Conservation (phyloP, 352 stramenopile species). For the Globisporangium splendens region DNA sequence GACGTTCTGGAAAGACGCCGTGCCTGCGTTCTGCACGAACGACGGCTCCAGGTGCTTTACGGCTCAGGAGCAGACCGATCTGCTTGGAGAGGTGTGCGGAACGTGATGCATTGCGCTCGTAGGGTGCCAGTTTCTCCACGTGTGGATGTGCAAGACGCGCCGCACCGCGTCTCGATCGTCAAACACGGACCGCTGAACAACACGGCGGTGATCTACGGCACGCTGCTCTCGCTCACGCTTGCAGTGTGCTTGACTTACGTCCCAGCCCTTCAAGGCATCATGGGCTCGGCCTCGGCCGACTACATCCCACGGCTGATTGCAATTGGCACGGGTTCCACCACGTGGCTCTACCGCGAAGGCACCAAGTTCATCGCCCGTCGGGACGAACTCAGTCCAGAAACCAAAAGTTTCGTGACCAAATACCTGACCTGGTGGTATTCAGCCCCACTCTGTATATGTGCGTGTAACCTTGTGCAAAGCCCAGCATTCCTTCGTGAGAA, state of each 20-base stretch:
- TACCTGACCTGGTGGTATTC: too few species aligned
- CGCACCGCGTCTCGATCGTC: constrained; percentile 61
- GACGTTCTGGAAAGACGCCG: constrained; percentile 22
- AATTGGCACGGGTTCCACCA: too few species aligned
- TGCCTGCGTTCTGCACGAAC: constrained; percentile 21
- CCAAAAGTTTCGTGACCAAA: too few species aligned
- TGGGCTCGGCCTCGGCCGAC: constrained; percentile 27
- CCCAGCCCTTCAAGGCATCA: constrained; percentile 34
- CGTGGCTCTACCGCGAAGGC: too few species aligned
- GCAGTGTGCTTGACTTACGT: constrained; percentile 46
- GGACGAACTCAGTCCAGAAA: too few species aligned
- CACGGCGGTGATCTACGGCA: constrained; percentile 68
- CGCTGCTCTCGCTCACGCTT: constrained; percentile 32
- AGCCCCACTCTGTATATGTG: too few species aligned
- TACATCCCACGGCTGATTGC: constrained; percentile 16
- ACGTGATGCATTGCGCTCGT: constrained; percentile 73
- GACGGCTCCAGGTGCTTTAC: constrained; percentile 26
- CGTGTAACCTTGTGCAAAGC: too few species aligned
- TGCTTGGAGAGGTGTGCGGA: constrained; percentile 54
- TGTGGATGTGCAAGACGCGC: constrained; percentile 85
- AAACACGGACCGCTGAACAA: constrained; percentile 76
- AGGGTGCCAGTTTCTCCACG: constrained; percentile 77
- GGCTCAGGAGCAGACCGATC: constrained; percentile 35
- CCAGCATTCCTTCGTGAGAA: too few species aligned
- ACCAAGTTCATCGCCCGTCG: too few species aligned